A percentile compares a stretch with the other conserved stretches of the same genome.
Evolutionary conservation across 164 flowering plant genomes (phyloP).

Genomic region (Vitis cinerea): DNA sequence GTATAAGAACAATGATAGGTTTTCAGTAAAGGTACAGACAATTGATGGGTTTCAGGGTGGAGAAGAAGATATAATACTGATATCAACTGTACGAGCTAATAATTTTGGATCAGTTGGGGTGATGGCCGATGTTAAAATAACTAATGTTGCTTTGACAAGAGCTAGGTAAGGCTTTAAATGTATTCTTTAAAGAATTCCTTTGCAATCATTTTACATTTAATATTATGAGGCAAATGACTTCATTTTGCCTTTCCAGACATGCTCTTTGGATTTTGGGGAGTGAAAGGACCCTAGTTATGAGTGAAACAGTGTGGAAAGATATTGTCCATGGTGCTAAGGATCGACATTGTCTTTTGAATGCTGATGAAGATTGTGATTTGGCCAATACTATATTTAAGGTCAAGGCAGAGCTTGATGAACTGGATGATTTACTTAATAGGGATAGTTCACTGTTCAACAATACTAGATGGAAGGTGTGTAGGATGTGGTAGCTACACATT

Average conservation of each 20-base stretch:
- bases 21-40: slow-evolving; percentile 36
- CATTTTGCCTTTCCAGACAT: slow-evolving; percentile 11
- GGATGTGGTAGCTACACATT: too few species aligned
- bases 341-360: slow-evolving; percentile 24
- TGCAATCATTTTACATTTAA: too few species aligned
- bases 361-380: slow-evolving; percentile 22
- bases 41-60: slow-evolving; percentile 65
- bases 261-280: slow-evolving; percentile 36
- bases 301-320: slow-evolving; percentile 27
- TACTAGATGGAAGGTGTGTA: slow-evolving; percentile 26
- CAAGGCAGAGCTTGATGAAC: slow-evolving; percentile 14
- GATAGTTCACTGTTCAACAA: slow-evolving; percentile 21
- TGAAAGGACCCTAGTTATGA: slow-evolving; percentile 22
- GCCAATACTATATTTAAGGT: slow-evolving; percentile 8
- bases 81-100: slow-evolving; percentile 27
- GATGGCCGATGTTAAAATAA: slow-evolving; percentile 25
- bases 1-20: slow-evolving; percentile 17
- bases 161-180: slow-evolving; percentile 23
- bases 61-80: slow-evolving; percentile 25
- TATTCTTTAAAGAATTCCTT: too few species aligned
- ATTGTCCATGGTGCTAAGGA: slow-evolving; percentile 26
- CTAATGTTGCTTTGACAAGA: slow-evolving; percentile 44
- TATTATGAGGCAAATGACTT: not conserved
- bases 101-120: slow-evolving; percentile 8
- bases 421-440: slow-evolving; percentile 10